Percentiles rank a stretch among this genome's conserved stretches.
These are phyloP conservation scores for Candida glaebosa DNA, from an alignment of 805 yeast genomes.

Conservation along the genomic window DNA sequence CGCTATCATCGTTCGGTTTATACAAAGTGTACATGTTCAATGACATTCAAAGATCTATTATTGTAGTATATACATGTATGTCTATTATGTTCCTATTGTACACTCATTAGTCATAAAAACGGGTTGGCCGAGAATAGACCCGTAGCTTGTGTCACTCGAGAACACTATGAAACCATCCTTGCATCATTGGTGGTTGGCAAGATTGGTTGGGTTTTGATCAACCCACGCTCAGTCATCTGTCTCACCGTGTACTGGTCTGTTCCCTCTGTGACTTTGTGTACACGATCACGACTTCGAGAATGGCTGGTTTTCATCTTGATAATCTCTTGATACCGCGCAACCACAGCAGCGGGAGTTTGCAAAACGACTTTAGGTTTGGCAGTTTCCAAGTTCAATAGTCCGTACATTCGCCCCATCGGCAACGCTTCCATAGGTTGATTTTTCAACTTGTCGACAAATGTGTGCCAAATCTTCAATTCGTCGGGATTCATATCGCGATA, in stretches of 20 bases:
- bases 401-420: neutral
- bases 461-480: conserved; percentile 8
- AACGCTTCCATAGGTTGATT: neutral
- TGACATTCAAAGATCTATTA: neutral
- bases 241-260: conserved; percentile 10
- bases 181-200: too few species aligned
- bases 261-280: conserved; percentile 10
- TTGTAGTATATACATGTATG: too few species aligned
- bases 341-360: neutral
- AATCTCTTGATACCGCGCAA: neutral
- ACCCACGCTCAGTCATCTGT: conserved; percentile 15
- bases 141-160: neutral
- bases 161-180: neutral
- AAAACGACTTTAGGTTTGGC: neutral
- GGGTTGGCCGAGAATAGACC: too few species aligned
- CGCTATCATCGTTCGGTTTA: too few species aligned
- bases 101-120: neutral
- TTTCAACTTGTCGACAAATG: conserved; percentile 7
- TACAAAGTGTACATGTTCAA: neutral
- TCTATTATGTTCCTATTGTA: neutral
- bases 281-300: conserved; percentile 10
- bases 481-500: conserved; percentile 4
- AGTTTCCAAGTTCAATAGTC: neutral
- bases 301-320: conserved; percentile 5
- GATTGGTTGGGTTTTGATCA: conserved; percentile 5